Percentiles rank a stretch among this genome's conserved stretches.
Conservation (phyloP, 1,284 basidiomycete species). For the Ceratobasidium sp. region DNA sequence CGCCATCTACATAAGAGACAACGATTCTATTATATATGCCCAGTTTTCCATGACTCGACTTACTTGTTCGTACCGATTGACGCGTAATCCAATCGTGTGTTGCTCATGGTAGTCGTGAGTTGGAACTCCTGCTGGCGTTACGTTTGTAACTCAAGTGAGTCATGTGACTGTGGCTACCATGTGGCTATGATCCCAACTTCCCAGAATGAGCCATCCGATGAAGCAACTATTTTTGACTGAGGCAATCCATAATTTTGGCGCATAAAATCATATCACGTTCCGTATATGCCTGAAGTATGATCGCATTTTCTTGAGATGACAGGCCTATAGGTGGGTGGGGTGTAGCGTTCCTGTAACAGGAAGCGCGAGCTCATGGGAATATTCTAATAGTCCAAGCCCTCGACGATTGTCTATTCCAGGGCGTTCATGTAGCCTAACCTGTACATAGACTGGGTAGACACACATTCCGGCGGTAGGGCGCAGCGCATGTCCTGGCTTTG, state of each 20-base stretch:
- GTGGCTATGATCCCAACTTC: neutral
- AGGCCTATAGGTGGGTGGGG: too few species aligned
- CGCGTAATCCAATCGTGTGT: constrained; percentile 56
- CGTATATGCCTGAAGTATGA: too few species aligned
- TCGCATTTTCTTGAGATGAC: too few species aligned
- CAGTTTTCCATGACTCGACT: constrained; percentile 24
- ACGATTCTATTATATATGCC: constrained; percentile 49
- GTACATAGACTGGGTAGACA: neutral
- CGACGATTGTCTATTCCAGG: too few species aligned
- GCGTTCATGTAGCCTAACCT: neutral
- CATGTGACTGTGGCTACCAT: neutral
- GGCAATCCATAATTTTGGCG: too few species aligned
- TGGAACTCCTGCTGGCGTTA: constrained; percentile 6
- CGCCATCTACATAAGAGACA: constrained; percentile 62
- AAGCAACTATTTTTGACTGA: too few species aligned
- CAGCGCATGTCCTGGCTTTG: neutral
- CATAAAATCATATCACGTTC: too few species aligned
- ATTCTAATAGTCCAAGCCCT: neutral
- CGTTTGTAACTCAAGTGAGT: neutral
- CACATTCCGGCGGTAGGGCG: neutral
- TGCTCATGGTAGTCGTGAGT: constrained; percentile 28
- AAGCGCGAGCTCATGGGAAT: too few species aligned
- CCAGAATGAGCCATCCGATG: too few species aligned
- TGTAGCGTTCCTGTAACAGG: too few species aligned
- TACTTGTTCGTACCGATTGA: constrained; percentile 58